Conservation (phyloP, 2,329 filamentous ascomycete species). For the Sporothrix brunneoviolacea region DNA sequence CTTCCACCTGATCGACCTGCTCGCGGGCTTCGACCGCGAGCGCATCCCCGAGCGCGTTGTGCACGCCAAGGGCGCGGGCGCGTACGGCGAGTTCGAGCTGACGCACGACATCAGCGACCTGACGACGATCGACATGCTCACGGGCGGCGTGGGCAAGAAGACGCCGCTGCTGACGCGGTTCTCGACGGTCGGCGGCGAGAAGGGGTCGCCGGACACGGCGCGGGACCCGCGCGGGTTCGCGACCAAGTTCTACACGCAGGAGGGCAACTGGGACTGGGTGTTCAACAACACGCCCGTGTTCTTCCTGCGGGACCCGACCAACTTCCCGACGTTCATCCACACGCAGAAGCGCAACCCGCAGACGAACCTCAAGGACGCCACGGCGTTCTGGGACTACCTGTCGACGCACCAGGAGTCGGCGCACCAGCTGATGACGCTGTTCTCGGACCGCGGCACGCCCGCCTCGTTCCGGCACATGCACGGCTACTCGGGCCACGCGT, state of each 20-base stretch:
- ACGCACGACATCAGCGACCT: conserved; percentile 19
- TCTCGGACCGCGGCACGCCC: conserved; percentile 60
- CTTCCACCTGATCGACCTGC: conserved; percentile 57
- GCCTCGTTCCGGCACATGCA: conserved; percentile 62
- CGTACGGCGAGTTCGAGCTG: conserved; percentile 23
- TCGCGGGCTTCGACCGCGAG: conserved; percentile 46
- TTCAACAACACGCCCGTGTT: conserved; percentile 73
- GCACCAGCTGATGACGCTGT: conserved; percentile 60
- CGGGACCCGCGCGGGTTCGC: conserved; percentile 73
- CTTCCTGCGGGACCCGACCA: conserved; percentile 67
- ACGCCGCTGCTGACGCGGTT: conserved; percentile 65
- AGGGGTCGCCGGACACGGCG: conserved; percentile 69
- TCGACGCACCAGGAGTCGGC: conserved; percentile 55
- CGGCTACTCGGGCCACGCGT: conserved; percentile 60
- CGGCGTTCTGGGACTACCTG: conserved; percentile 55
- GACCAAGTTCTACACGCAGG: conserved; percentile 66
- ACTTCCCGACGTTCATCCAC: conserved; percentile 71
- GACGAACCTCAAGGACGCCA: conserved; percentile 62
- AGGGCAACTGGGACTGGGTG: conserved; percentile 67
- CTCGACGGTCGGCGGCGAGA: conserved; percentile 66
- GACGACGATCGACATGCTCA: conserved; percentile 15
- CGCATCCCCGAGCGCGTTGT: conserved; percentile 23
- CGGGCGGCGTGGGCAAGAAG: conserved; percentile 23
- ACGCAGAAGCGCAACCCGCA: conserved; percentile 70
- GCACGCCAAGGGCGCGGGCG: conserved; percentile 23